Base-by-base conservation (phyloP, 805 yeast species). In the Priceomyces castillae region DNA sequence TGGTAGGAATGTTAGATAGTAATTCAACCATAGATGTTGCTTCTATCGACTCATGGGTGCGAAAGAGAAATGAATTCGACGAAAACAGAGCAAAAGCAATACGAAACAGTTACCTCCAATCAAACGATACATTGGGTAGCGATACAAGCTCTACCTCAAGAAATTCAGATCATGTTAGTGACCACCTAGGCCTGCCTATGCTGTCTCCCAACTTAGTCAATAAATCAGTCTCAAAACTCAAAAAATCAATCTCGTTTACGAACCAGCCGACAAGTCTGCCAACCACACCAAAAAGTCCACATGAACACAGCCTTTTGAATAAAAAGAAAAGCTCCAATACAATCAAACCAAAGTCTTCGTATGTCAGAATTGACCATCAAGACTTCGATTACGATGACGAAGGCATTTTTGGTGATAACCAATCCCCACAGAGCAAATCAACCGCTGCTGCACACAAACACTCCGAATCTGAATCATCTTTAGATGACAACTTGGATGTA, bases 401-500 rank as follows among this genome's bases (percentile, higher is more conserved):
- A 11, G 15, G 10, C 10, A 11, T 12, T 28, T 5, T 9, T 28
- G 31, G 15, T 28, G 15, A 10, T 28, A 15, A 17, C 15, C 11
- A 6, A 5, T 6, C 33, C 18, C 23, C 20, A 20, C 38, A 7
- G 3, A 30, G 37, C 19, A 12, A n/a, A 6, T 3, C 26, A 33
- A 36, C 46, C n/a, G 28, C 38, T 22, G 47, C 41, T 26, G 37
- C 40, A 20, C 30, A 28, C 12, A 33, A 39, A 23, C 52, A 37
- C 9, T 46, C 54, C 15, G 69, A 66, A 2, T 39, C 44, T 40
- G 69, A 61, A 18, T 73, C 68, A 30, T 70, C 72, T 16, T 62
- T 73, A 11, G 73, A 78, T 42, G 72, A 71, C 15, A 67, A 70
- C 23, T 56, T 82, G 50, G 90, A 84, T 49, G 90, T 82, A 2